These are phyloP conservation scores for Clonostachys rosea DNA, from an alignment of 2,329 filamentous ascomycete species.

Conservation along the genomic window DNA sequence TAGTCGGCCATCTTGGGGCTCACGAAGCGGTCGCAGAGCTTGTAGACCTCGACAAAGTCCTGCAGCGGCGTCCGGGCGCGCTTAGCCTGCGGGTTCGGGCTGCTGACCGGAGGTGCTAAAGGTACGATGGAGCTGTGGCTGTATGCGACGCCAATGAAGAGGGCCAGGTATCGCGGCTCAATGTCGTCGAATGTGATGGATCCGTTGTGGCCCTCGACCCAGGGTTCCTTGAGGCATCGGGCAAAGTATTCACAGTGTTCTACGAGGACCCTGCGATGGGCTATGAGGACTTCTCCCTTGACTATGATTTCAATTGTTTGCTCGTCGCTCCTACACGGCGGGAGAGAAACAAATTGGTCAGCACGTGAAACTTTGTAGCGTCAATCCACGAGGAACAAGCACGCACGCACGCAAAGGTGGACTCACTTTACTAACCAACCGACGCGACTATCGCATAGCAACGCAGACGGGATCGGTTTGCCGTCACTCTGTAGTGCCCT, in stretches of 20 bases:
- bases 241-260: slow-evolving; percentile 26
- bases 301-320: slow-evolving; percentile 19
- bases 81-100: slow-evolving; percentile 15
- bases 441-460: slow-evolving; percentile 21
- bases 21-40: slow-evolving; percentile 27
- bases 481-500: slow-evolving; percentile 8
- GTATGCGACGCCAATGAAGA: slow-evolving; percentile 26
- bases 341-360: neutral
- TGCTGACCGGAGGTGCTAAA: slow-evolving; percentile 13
- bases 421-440: slow-evolving; percentile 26
- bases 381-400: too few relatives aligned
- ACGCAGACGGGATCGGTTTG: slow-evolving; percentile 10
- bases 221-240: slow-evolving; percentile 16
- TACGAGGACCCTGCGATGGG: slow-evolving; percentile 20
- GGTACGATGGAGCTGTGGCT: slow-evolving; percentile 24
- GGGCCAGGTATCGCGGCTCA: slow-evolving; percentile 21
- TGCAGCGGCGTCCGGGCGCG: slow-evolving; percentile 16
- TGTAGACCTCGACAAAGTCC: slow-evolving; percentile 27
- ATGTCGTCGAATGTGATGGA: slow-evolving; percentile 22
- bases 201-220: slow-evolving; percentile 16
- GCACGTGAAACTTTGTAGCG: neutral
- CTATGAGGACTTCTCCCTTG: slow-evolving; percentile 18
- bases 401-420: neutral
- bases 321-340: slow-evolving; percentile 15
- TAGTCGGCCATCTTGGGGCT: slow-evolving; percentile 19